These are phyloP conservation scores for Grosmannia huntii DNA, from an alignment of 2,329 filamentous ascomycete species.

Conservation along the genomic window DNA sequence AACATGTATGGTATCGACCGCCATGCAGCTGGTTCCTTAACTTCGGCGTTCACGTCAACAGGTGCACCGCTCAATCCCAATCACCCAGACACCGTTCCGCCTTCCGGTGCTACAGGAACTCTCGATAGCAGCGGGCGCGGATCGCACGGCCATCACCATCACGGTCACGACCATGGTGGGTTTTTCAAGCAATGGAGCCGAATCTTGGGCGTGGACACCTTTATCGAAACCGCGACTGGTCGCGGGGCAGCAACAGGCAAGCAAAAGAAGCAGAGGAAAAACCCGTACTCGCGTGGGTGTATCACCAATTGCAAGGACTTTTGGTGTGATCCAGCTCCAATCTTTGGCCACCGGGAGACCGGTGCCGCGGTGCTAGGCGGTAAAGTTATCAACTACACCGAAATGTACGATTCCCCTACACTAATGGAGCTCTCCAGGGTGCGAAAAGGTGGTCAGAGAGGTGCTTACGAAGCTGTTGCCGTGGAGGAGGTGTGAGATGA, in stretches of 20 bases:
- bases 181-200: conserved; percentile 70
- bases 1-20: conserved; percentile 77
- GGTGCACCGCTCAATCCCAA: conserved; percentile 56
- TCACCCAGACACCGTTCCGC: conserved; percentile 36
- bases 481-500: conserved; percentile 34
- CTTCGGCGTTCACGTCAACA: conserved; percentile 66
- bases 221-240: conserved; percentile 83
- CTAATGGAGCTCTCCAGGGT: conserved; percentile 42
- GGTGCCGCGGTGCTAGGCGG: conserved; percentile 69
- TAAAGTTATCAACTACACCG: conserved; percentile 70
- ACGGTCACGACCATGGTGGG: conserved; percentile 36
- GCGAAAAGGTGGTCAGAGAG: conserved; percentile 30
- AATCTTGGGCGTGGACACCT: conserved; percentile 81
- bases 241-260: conserved; percentile 52
- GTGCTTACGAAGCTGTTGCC: conserved; percentile 51
- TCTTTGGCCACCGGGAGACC: conserved; percentile 63
- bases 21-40: conserved; percentile 41
- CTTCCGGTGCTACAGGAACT: conserved; percentile 40
- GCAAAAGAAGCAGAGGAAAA: conserved; percentile 44
- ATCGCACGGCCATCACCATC: conserved; percentile 24
- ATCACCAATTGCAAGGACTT: conserved; percentile 92
- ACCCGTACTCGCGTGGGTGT: conserved; percentile 75
- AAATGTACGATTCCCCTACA: conserved; percentile 74
- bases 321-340: conserved; percentile 78
- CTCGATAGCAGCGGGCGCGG: conserved; percentile 25